phyloP scores from a whole-genome alignment of 177 flowering plant genomes.

The Tripterygium wilfordii region DNA sequence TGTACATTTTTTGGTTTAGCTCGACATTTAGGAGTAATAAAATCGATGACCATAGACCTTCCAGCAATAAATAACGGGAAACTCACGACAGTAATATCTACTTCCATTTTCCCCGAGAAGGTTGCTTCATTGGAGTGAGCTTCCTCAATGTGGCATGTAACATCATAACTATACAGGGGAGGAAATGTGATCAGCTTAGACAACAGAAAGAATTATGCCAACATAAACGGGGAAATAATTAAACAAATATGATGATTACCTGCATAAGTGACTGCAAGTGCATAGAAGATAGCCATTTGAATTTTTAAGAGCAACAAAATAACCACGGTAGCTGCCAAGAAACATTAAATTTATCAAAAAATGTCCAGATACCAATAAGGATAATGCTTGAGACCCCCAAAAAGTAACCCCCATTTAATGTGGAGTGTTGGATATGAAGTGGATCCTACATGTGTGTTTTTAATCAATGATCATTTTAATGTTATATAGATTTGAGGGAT shows the following conservation, averaged over 20 bases:
- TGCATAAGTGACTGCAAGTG: slow-evolving; percentile 59
- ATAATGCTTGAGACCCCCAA: no score
- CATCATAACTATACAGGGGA: slow-evolving; percentile 42
- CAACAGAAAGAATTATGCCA: background rate
- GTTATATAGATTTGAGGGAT: no score
- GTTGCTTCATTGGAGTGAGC: slow-evolving; percentile 64
- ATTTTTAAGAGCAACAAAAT: slow-evolving; percentile 52
- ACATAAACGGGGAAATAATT: no score
- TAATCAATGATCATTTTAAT: no score
- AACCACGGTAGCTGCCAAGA: slow-evolving; percentile 61
- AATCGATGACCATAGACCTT: no score
- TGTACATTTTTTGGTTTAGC: no score
- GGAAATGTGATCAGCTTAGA: background rate
- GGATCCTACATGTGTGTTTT: no score
- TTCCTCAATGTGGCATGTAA: slow-evolving; percentile 78
- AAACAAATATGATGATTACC: slow-evolving; percentile 34
- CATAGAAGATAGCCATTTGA: slow-evolving; percentile 69
- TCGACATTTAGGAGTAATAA: no score
- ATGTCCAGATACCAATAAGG: no score
- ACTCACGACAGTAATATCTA: slow-evolving; percentile 1
- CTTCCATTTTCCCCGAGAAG: slow-evolving; percentile 22
- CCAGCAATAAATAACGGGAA: no score
- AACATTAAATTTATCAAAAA: background rate
- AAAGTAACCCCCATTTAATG: no score
- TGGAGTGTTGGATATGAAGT: no score